A percentile compares a stretch with the other conserved stretches of the same genome.
These are phyloP conservation scores for Fusarium dimerum DNA, from an alignment of 2,329 filamentous ascomycete genomes.

Conservation along the genomic window DNA sequence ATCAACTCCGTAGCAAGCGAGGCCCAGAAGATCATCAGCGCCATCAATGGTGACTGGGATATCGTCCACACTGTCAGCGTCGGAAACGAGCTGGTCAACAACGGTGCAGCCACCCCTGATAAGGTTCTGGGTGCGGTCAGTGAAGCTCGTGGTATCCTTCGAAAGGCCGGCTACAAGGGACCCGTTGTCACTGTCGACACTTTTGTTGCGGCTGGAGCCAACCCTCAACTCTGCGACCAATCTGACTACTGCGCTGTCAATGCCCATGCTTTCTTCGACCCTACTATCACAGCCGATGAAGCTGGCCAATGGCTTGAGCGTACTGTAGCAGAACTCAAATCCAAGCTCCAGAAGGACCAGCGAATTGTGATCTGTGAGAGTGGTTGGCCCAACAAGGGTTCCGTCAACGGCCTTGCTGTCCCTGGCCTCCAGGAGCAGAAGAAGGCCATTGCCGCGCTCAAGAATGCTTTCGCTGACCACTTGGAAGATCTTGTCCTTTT, in stretches of 20 bases:
- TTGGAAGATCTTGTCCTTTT: slow-evolving; percentile 66
- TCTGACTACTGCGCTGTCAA: slow-evolving; percentile 83
- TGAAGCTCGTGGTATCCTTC: slow-evolving; percentile 58
- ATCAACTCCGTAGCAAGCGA: slow-evolving; percentile 57
- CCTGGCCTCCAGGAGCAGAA: slow-evolving; percentile 68
- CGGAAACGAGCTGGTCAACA: slow-evolving; percentile 80
- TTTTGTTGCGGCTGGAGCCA: slow-evolving; percentile 64
- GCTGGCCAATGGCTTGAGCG: slow-evolving; percentile 68
- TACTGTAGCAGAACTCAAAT: slow-evolving; percentile 50
- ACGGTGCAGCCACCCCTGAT: slow-evolving; percentile 51
- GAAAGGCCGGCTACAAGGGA: slow-evolving; percentile 65
- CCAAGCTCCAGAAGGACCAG: slow-evolving; percentile 50
- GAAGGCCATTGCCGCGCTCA: slow-evolving; percentile 66
- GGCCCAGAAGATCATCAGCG: slow-evolving; percentile 60
- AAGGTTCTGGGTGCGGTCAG: slow-evolving; percentile 61
- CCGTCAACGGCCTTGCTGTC: slow-evolving; percentile 66
- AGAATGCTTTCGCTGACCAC: slow-evolving; percentile 54
- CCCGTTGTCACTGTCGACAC: slow-evolving; percentile 81
- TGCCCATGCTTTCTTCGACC: slow-evolving; percentile 82
- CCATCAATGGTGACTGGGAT: slow-evolving; percentile 65
- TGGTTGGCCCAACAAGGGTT: slow-evolving; percentile 77
- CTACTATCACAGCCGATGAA: slow-evolving; percentile 55
- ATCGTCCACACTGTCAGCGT: slow-evolving; percentile 71
- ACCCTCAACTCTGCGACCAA: slow-evolving; percentile 69
- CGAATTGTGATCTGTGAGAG: slow-evolving; percentile 76